These are phyloP conservation scores for Myriosclerotinia curreyana DNA, from an alignment of 2,329 filamentous ascomycete genomes.

Conservation along the genomic window DNA sequence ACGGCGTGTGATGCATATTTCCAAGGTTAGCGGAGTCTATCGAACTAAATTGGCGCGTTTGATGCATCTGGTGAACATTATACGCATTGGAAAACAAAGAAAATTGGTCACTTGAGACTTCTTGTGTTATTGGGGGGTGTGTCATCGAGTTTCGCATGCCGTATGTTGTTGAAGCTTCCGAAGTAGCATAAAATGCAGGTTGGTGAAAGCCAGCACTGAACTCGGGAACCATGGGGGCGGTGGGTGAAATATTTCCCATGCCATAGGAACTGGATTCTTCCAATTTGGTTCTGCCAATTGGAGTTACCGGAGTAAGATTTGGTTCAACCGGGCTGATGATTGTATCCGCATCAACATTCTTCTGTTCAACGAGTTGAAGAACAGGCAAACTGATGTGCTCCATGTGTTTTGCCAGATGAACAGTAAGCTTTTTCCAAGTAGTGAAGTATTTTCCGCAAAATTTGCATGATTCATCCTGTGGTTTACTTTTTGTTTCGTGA, in stretches of 20 bases:
- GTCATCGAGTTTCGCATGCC: conserved; percentile 28
- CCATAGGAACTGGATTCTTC: conserved; percentile 35
- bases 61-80: conserved; percentile 28
- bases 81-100: conserved; percentile 29
- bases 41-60: conserved; percentile 27
- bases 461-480: conserved; percentile 75
- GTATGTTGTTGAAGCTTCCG: conserved; percentile 25
- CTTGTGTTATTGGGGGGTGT: conserved; percentile 26
- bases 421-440: conserved; percentile 89
- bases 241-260: conserved; percentile 33
- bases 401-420: conserved; percentile 94
- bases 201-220: conserved; percentile 31
- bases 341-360: conserved; percentile 56
- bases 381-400: conserved; percentile 85
- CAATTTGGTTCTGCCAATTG: conserved; percentile 31
- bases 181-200: conserved; percentile 27
- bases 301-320: conserved; percentile 36
- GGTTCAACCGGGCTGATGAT: conserved; percentile 64
- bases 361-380: conserved; percentile 55
- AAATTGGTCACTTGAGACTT: conserved; percentile 26
- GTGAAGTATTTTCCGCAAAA: conserved; percentile 81
- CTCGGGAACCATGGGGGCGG: conserved; percentile 26
- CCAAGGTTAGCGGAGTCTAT: conserved; percentile 25
- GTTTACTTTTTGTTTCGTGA: conserved; percentile 60
- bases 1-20: conserved; percentile 26